phyloP scores from a whole-genome alignment of 768 basidiomycete species.

The Rhodotorula toruloides region DNA sequence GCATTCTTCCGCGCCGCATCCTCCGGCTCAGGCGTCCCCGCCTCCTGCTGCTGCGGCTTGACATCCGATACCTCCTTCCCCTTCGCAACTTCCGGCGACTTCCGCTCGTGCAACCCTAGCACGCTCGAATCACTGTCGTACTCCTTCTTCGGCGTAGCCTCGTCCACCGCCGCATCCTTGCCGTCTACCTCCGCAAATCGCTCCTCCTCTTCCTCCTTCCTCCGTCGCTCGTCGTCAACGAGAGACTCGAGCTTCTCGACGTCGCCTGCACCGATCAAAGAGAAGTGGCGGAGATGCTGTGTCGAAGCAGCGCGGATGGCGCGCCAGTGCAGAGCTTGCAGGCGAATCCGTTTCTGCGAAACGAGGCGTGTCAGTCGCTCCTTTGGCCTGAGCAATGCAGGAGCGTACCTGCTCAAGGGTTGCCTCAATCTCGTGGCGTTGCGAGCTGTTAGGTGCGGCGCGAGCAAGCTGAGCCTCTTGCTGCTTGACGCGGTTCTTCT shows the following conservation, averaged over 20 bases:
- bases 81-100: neutral
- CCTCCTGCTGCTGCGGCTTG: neutral
- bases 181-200: neutral
- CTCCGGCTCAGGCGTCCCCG: too few relatives aligned
- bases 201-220: constrained; percentile 3
- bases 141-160: neutral
- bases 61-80: neutral
- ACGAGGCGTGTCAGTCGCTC: neutral
- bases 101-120: neutral
- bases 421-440: constrained; percentile 54
- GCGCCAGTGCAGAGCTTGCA: constrained; percentile 69
- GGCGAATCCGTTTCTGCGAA: constrained; percentile 57
- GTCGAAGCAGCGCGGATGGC: constrained; percentile 71
- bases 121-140: neutral
- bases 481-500: constrained; percentile 4
- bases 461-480: neutral
- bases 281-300: constrained; percentile 66
- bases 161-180: neutral
- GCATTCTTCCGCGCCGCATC: too few relatives aligned
- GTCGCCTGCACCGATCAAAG: constrained; percentile 71
- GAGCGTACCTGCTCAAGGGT: constrained; percentile 60
- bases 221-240: constrained; percentile 41
- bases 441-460: neutral
- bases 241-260: constrained; percentile 53
- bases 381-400: too few relatives aligned